Evolutionary conservation across 352 stramenopile genomes (phyloP).

Genomic region (Phytophthora kernoviae): DNA sequence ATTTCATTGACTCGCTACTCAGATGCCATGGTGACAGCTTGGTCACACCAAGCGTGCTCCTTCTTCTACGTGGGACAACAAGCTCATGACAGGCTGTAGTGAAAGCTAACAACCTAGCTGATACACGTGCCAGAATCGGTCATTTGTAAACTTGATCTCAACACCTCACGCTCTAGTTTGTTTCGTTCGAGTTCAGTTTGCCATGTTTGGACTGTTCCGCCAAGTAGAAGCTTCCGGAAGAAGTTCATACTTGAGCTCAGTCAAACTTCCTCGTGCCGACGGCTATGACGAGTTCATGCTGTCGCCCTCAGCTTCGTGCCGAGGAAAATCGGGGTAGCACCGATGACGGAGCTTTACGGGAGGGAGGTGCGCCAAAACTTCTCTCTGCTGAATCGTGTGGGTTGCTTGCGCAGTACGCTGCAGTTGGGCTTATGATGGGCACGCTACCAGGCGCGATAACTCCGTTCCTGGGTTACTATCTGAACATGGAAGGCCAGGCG

Average conservation of each 20-base stretch:
- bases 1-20: no score
- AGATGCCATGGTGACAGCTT: no score
- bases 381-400: constrained; percentile 51
- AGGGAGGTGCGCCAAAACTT: constrained; percentile 44
- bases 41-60: no score
- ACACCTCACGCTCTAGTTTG: not conserved
- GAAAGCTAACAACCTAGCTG: not conserved
- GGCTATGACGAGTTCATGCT: constrained; percentile 16
- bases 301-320: constrained; percentile 5
- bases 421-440: constrained; percentile 69
- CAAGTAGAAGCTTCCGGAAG: constrained; percentile 8
- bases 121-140: not conserved
- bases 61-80: not conserved
- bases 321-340: constrained; percentile 13
- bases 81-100: not conserved
- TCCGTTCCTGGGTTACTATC: constrained; percentile 64
- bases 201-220: constrained; percentile 17
- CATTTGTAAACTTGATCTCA: not conserved
- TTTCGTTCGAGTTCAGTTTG: no score
- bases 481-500: constrained; percentile 69
- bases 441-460: constrained; percentile 55
- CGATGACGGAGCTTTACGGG: constrained; percentile 39
- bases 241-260: constrained; percentile 22
- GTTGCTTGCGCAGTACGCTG: constrained; percentile 68
- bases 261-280: constrained; percentile 24